Percentiles rank a stretch among this genome's conserved stretches.
Evolutionary conservation across 352 stramenopile species (phyloP).

Genomic region (Pythium diclinum): DNA sequence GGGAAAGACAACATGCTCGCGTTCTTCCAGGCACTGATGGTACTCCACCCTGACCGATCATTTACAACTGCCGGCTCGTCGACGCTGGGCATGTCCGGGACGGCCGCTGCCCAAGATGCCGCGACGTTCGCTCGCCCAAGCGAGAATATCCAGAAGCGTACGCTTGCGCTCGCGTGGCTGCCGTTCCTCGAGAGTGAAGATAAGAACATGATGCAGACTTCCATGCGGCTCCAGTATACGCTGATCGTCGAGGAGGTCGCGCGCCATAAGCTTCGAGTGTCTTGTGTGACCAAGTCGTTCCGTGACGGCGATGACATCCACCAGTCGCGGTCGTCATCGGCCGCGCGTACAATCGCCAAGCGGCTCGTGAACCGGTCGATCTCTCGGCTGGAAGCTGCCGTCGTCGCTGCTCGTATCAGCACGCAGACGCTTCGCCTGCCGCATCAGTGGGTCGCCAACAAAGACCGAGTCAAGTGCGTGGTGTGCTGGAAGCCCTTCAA

Average conservation of each 20-base stretch:
- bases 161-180: constrained; percentile 56
- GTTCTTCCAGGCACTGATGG: constrained; percentile 64
- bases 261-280: constrained; percentile 42
- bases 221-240: constrained; percentile 57
- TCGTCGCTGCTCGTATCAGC: constrained; percentile 46
- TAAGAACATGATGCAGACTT: constrained; percentile 9
- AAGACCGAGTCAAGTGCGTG: constrained; percentile 50
- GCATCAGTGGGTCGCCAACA: constrained; percentile 64
- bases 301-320: constrained; percentile 38
- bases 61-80: not conserved
- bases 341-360: constrained; percentile 37
- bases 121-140: constrained; percentile 27
- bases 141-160: constrained; percentile 53
- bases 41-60: constrained; percentile 44
- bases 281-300: constrained; percentile 56
- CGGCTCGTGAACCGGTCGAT: constrained; percentile 49
- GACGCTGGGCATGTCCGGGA: constrained; percentile 23
- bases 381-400: constrained; percentile 42
- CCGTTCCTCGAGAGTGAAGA: constrained; percentile 33
- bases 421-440: constrained; percentile 39
- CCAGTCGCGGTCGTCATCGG: constrained; percentile 31
- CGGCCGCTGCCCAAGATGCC: constrained; percentile 23
- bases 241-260: constrained; percentile 62
- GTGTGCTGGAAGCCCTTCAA: constrained; percentile 72
- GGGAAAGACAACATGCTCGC: constrained; percentile 51